phyloP scores from a whole-genome alignment of 2,329 filamentous ascomycete species.

The Fusarium xyrophilum region DNA sequence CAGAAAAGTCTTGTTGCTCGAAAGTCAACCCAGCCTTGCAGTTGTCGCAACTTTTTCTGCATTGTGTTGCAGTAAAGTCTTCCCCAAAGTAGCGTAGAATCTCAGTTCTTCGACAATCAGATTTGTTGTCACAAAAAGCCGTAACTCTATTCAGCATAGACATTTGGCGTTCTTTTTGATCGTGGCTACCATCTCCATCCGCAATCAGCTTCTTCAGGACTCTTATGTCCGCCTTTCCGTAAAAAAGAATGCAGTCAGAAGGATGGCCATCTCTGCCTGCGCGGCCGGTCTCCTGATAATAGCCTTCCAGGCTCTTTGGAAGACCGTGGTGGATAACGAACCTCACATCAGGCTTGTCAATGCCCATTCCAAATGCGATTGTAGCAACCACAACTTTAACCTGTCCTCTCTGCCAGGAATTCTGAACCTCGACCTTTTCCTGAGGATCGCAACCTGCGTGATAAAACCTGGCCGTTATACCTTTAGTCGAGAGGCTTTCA shows the following conservation, averaged over 20 bases:
- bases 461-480: conserved; percentile 81
- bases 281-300: conserved; percentile 97
- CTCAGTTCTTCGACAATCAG: conserved; percentile 85
- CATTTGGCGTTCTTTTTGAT: conserved; percentile 84
- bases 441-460: conserved; percentile 78
- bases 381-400: conserved; percentile 94
- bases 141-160: conserved; percentile 86
- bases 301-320: conserved; percentile 95
- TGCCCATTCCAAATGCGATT: conserved; percentile 99
- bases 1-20: conserved; percentile 77
- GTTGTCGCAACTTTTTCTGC: conserved; percentile 83
- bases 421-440: conserved; percentile 75
- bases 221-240: conserved; percentile 78
- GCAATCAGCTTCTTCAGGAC: conserved; percentile 82
- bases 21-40: conserved; percentile 77
- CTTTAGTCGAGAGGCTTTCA: conserved; percentile 66
- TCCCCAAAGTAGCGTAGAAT: conserved; percentile 96
- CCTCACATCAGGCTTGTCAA: conserved; percentile 95
- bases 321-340: conserved; percentile 95
- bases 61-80: conserved; percentile 74
- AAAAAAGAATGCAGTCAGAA: conserved; percentile 91
- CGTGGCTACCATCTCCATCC: conserved; percentile 74
- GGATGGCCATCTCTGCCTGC: conserved; percentile 88
- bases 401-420: conserved; percentile 79
- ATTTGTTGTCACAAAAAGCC: conserved; percentile 87